These are phyloP conservation scores for Globisporangium okanoganense DNA, from an alignment of 352 stramenopile genomes.

Conservation along the genomic window DNA sequence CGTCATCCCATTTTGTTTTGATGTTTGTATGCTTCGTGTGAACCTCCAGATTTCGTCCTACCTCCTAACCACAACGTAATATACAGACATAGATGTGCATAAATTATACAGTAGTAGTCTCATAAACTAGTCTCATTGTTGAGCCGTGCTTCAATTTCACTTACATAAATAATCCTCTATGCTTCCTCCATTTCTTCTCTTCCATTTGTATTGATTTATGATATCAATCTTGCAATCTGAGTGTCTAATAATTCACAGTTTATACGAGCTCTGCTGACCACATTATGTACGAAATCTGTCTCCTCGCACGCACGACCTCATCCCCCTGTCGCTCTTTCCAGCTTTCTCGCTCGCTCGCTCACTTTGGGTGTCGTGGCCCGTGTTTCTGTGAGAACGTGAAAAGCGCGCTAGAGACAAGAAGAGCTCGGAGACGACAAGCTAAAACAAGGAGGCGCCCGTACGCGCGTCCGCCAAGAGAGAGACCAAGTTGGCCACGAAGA, in stretches of 20 bases:
- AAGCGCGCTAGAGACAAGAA: conserved; percentile 19
- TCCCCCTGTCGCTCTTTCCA: background rate
- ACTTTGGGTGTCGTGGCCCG: too few species aligned
- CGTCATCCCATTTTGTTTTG: background rate
- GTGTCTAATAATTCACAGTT: background rate
- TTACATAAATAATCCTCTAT: too few species aligned
- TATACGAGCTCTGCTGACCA: background rate
- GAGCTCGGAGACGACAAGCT: conserved; percentile 29
- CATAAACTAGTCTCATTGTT: too few species aligned
- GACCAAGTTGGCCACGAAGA: conserved; percentile 18
- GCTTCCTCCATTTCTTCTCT: too few species aligned
- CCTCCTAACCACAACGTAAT: background rate
- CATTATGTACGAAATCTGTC: background rate
- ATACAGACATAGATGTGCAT: background rate
- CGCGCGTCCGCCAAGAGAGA: conserved; percentile 10
- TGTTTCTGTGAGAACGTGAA: conserved; percentile 7
- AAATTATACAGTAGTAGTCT: too few species aligned
- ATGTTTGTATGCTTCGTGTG: background rate
- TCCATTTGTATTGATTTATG: too few species aligned
- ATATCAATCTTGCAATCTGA: background rate
- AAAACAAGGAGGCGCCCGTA: background rate
- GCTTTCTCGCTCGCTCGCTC: background rate
- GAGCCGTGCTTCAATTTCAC: too few species aligned
- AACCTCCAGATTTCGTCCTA: background rate
- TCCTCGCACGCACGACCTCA: background rate